Base-by-base conservation (phyloP, 83 land plant species). In the Picea abies region DNA sequence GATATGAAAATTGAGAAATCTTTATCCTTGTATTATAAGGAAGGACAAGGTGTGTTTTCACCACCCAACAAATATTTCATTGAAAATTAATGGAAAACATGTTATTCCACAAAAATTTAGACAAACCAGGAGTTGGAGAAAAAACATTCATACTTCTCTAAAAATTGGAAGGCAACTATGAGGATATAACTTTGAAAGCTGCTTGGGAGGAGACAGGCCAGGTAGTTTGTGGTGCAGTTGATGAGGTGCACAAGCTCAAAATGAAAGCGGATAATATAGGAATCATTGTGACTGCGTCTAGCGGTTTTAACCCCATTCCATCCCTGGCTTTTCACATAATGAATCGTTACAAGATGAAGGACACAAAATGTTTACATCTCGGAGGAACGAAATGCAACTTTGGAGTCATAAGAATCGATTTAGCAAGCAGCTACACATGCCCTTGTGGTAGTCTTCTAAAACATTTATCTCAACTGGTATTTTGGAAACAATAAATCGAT, bases 361-460 rank as follows among this genome's bases (percentile, higher is more conserved):
- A 44, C 61, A 72, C 84, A 5, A 69, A 77, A 41, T 84, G 76
- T 12, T 88, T 75, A 37, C 88, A 87, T 71, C 86, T 92, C 20
- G 62, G 68, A 62, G 93, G 89, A 25, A 90, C 90, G 94, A 92
- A 93, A 3, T 92, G 94, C 86, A 84, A 86, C 78, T 63, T 91
- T 35, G 87, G 90, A 44, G 68, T 82, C 11, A 20, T 65, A 23
- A 11, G 25, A 20, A 7, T 65, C 5, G 87, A 87, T 73, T 67
- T 85, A 3, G 89, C 89, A 11, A 69, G 35, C 4, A 60, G 60
- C 56, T 1, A 14, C 71, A 5, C 79, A 89, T 76, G 87, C 86
- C 11, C 62, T 89, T 19, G 86, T 88, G 25, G 90, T 90, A 26
- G 61, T 84, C 64, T 85, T 84, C 0, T 88, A 90, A 88, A 85